phyloP scores from a whole-genome alignment of 371 early-diverging fungal species.

The Apophysomyces sp. region DNA sequence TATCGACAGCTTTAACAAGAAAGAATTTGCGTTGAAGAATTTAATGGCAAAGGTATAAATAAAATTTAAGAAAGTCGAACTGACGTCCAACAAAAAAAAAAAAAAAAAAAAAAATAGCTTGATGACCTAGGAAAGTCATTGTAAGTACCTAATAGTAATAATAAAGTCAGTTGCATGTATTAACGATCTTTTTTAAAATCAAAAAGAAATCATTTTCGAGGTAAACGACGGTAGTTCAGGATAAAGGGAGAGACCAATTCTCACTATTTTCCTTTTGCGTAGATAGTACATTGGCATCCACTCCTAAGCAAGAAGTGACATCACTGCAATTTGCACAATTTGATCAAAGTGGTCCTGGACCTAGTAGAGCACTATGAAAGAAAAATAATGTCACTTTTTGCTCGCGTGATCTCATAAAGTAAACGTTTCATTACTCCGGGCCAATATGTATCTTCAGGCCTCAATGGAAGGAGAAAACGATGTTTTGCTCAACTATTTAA shows the following conservation, averaged over 20 bases:
- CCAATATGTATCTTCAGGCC: too few relatives aligned
- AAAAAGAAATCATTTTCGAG: neutral
- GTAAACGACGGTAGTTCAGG: neutral
- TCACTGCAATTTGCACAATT: neutral
- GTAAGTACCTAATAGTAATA: neutral
- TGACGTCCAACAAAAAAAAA: too few relatives aligned
- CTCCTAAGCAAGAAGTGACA: neutral
- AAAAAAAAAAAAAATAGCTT: neutral
- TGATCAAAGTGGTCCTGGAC: neutral
- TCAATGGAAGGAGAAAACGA: too few relatives aligned
- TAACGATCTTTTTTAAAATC: neutral
- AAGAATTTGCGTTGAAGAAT: constrained; percentile 65
- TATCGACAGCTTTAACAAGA: constrained; percentile 50
- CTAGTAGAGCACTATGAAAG: neutral
- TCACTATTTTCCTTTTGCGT: neutral
- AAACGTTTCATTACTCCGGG: too few relatives aligned
- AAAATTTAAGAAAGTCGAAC: constrained; percentile 21
- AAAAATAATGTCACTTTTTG: too few relatives aligned
- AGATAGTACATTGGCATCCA: neutral
- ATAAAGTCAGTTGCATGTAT: neutral
- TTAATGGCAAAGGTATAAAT: neutral
- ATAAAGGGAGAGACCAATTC: neutral
- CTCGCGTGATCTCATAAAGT: too few relatives aligned
- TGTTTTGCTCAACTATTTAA: too few relatives aligned
- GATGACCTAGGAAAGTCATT: neutral